Base-by-base conservation (phyloP, 2,329 filamentous ascomycete genomes). In the Neopestalotiopsis sp. region DNA sequence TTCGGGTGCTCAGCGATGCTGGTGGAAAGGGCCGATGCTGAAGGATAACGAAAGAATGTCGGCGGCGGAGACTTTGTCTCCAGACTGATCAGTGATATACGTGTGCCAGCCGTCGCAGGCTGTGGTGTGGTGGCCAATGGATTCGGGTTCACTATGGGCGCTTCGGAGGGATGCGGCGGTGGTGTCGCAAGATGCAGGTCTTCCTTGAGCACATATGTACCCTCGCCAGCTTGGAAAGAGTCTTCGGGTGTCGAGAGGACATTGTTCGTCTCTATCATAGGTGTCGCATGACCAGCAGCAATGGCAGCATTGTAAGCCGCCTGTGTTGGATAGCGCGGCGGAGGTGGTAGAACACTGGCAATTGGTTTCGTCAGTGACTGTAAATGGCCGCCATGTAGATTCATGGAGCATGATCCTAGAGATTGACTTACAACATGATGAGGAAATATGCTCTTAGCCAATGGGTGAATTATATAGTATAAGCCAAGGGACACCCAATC, bases 211-310 rank as follows among this genome's bases (percentile, higher is more conserved):
- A 93, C 87, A 77, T 99, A 99, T 70, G 93, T 75, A 93, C 94
- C 96, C 90, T 99, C 96, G 80, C 95, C 96, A 62, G 95, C 94
- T 58, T 97, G 90, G 74, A 99, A 91, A 79, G 97, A 93, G 81
- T 94, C 94, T 75, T 97, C 95, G 30, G 93, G 95, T 75, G 93
- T 92, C 68, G 89, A 90, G 71, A 99, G 84, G 53, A 90, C 92
- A 79, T 98, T 99, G 81, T 96, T 97, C 67, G 95, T 98, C 86
- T 99, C 96, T 77, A 97, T 92, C 80, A 97, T 89, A 49, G 92
- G 91, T 49, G 89, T 86, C 65, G 90, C 86, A 79, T 91, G 87
- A 71, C 90, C 90, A 76, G 90, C 88, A 73, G 89, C 89, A 67
- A 91, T 87, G 72, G 89, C 89, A 74, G 91, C 91, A 83, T 93